A percentile compares a stretch with the other conserved stretches of the same genome.
Evolutionary conservation across 345 rosid genomes (phyloP).

Genomic region (Camelina laxa): DNA sequence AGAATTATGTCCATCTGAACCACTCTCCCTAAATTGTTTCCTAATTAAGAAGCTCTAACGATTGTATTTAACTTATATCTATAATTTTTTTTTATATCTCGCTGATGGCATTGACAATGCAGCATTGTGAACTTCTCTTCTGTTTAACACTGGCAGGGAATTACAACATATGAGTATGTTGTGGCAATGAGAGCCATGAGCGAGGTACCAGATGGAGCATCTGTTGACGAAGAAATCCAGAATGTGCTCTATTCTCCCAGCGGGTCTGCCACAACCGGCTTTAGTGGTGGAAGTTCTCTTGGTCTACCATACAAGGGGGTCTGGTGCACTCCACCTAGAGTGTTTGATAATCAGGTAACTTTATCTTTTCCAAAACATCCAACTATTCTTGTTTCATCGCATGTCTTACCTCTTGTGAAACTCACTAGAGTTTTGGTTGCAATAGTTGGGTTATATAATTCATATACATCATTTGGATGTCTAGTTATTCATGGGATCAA

Average conservation of each 20-base stretch:
- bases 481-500: background rate
- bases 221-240: slow-evolving; percentile 68
- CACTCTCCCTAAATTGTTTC: background rate
- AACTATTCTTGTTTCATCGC: background rate
- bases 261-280: slow-evolving; percentile 86
- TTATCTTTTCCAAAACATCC: slow-evolving; percentile 10
- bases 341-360: slow-evolving; percentile 90
- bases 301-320: slow-evolving; percentile 82
- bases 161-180: slow-evolving; percentile 89
- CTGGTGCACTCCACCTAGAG: slow-evolving; percentile 98
- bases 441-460: slow-evolving; percentile 2
- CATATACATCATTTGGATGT: slow-evolving; percentile 10
- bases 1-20: background rate
- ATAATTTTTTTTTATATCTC: background rate
- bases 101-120: too few species aligned
- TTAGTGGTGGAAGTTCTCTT: slow-evolving; percentile 91
- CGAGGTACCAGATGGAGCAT: slow-evolving; percentile 81
- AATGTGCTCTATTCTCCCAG: slow-evolving; percentile 76
- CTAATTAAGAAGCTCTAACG: slow-evolving; percentile 13
- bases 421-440: slow-evolving; percentile 1
- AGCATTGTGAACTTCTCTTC: slow-evolving; percentile 11
- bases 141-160: slow-evolving; percentile 55
- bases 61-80: background rate
- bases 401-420: slow-evolving; percentile 6
- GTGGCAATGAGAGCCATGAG: slow-evolving; percentile 95